These are phyloP conservation scores for Collybia sp. DNA, from an alignment of 768 basidiomycete genomes.

Conservation along the genomic window DNA sequence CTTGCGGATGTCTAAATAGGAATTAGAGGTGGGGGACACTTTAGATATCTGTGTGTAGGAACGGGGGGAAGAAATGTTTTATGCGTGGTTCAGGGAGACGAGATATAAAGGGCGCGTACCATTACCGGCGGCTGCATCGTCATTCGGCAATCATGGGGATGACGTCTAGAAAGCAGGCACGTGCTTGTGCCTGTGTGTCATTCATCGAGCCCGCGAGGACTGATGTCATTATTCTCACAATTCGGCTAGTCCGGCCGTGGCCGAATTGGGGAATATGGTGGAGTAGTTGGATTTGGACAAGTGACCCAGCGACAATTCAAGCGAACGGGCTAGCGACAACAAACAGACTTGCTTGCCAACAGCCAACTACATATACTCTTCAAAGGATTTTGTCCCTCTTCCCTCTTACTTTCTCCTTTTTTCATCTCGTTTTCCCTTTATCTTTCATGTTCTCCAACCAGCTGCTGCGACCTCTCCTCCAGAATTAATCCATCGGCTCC, in stretches of 20 bases:
- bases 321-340: too few species aligned
- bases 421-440: neutral
- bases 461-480: too few species aligned
- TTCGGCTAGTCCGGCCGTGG: constrained; percentile 5
- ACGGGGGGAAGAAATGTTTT: neutral
- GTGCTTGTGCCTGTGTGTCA: too few species aligned
- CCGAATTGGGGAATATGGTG: constrained; percentile 6
- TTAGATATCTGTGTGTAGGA: neutral
- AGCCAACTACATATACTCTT: neutral
- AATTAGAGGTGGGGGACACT: too few species aligned
- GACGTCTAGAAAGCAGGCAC: too few species aligned
- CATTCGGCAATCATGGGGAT: too few species aligned
- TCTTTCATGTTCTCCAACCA: too few species aligned
- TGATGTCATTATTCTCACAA: constrained; percentile 32
- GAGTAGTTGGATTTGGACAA: neutral
- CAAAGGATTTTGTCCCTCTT: neutral
- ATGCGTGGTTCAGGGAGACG: too few species aligned
- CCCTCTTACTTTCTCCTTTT: neutral
- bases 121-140: too few species aligned
- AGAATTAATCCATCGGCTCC: too few species aligned
- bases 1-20: constrained; percentile 35
- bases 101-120: too few species aligned
- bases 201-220: neutral
- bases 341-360: neutral
- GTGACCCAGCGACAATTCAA: too few species aligned